phyloP scores from a whole-genome alignment of 1,284 basidiomycete genomes.

The Naganishia liquefaciens region DNA sequence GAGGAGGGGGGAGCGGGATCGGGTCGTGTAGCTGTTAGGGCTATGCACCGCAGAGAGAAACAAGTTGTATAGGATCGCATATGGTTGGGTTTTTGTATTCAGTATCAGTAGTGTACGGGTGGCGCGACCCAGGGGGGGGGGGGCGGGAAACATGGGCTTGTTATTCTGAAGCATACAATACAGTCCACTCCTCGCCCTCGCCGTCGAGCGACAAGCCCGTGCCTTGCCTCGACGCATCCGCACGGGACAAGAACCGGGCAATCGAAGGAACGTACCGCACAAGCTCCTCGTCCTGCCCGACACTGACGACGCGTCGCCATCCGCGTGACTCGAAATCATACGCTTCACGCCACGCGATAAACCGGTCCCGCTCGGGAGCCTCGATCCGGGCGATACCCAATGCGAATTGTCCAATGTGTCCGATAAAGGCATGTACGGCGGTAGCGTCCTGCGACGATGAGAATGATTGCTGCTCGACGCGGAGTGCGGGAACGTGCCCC shows the following conservation, averaged over 20 bases:
- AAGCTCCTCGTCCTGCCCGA: not conserved
- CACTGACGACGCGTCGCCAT: slow-evolving; percentile 4
- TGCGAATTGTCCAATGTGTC: slow-evolving; percentile 21
- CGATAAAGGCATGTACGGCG: slow-evolving; percentile 9
- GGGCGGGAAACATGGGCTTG: too few species aligned
- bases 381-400: slow-evolving; percentile 12
- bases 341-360: slow-evolving; percentile 18
- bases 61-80: too few species aligned
- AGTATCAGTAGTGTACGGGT: too few species aligned
- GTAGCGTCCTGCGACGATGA: not conserved
- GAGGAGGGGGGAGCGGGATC: slow-evolving; percentile 10
- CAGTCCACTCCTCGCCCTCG: too few species aligned
- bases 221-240: not conserved
- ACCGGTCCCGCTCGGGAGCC: not conserved
- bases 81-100: too few species aligned
- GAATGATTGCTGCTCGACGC: not conserved
- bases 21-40: slow-evolving; percentile 14
- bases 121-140: too few species aligned
- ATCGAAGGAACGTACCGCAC: slow-evolving; percentile 3
- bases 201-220: not conserved
- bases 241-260: not conserved
- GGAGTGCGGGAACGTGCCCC: not conserved
- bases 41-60: too few species aligned
- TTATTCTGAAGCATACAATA: not conserved
- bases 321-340: not conserved